Evolutionary conservation across 2,329 filamentous ascomycete genomes (phyloP), one percentile per base, ranked within the genome.

Genomic region (Pyricularia sp.): DNA sequence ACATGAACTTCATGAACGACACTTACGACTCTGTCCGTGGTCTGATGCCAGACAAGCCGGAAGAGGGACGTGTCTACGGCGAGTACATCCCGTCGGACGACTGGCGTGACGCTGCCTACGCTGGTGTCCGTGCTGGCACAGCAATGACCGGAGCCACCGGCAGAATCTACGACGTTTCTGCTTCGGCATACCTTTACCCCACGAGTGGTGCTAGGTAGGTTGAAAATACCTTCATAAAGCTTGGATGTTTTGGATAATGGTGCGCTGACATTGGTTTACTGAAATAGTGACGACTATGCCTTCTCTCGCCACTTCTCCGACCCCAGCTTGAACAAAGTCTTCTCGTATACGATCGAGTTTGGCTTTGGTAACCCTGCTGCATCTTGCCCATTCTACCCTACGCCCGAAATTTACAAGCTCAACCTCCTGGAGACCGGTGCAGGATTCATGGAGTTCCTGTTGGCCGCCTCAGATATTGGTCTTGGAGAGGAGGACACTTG

Each of bases 1-100:
- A 71, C 66, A 83, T 84, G 79, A 87, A 81, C 76, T 86, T 87
- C 75, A 73, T 78, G 30, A 88, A 87, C 78, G 68, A 77, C 2
- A 75, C 80, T 4, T 88, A 83, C 70, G 81, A 88, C 69, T 31
- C 55, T 23, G 66, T 68, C 28, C 30, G 66, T 14, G 66, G 66
- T 33, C 58, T 68, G n/a, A 68, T 68, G 66, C 66, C 66, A 31
- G 66, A 68, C 66, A 28, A 68, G 55, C 66, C 66, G n/a, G 81
- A 81, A 68, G 79, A 80, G 11, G 75, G 77, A 66, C 69, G 70
- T 61, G 72, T 71, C 20, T 85, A 85, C 74, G 77, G 78, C 67
- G 83, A 85, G 75, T 85, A 82, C 73, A 76, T 82, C 11, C 73
- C 79, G 0, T 59, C 67, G n/a, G 71, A 72, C 2, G 82, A 85